A percentile compares a stretch with the other conserved stretches of the same genome.
These are phyloP conservation scores for Paecilomyces variotii DNA, from an alignment of 2,329 filamentous ascomycete species.

Conservation along the genomic window DNA sequence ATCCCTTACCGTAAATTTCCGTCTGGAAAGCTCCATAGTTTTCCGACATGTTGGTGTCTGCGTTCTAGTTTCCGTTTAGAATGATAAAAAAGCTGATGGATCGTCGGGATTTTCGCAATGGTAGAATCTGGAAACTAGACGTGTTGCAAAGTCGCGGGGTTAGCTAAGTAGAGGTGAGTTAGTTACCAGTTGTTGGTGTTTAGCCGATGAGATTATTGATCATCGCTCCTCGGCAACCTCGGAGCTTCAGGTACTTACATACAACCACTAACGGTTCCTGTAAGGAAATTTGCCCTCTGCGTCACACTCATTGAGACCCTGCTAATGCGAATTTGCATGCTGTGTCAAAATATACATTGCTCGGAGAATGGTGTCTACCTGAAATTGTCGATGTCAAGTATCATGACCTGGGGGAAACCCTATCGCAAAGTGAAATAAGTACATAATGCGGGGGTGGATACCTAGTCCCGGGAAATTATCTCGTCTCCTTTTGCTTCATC, in stretches of 20 bases:
- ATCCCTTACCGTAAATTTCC: conserved; percentile 46
- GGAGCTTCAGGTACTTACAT: too few species aligned
- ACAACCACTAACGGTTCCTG: too few species aligned
- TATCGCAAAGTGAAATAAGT: not conserved
- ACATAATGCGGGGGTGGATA: not conserved
- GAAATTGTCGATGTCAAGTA: not conserved
- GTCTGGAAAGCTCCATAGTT: conserved; percentile 40
- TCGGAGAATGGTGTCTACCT: too few species aligned
- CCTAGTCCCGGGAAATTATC: not conserved
- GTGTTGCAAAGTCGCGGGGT: too few species aligned
- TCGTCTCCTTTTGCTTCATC: not conserved
- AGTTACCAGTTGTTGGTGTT: too few species aligned
- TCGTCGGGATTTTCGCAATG: too few species aligned
- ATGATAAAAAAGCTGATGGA: not conserved
- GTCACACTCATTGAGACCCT: too few species aligned
- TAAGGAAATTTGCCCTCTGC: too few species aligned
- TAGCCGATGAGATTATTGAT: not conserved
- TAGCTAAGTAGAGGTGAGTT: too few species aligned
- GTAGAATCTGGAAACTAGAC: too few species aligned
- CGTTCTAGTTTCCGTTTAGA: not conserved
- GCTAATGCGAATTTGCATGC: too few species aligned
- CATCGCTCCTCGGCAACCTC: not conserved
- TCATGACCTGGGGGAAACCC: not conserved
- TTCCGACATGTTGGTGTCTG: conserved; percentile 18
- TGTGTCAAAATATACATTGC: too few species aligned